phyloP scores from a whole-genome alignment of 768 basidiomycete genomes.

The Nevesoporus exiguus region DNA sequence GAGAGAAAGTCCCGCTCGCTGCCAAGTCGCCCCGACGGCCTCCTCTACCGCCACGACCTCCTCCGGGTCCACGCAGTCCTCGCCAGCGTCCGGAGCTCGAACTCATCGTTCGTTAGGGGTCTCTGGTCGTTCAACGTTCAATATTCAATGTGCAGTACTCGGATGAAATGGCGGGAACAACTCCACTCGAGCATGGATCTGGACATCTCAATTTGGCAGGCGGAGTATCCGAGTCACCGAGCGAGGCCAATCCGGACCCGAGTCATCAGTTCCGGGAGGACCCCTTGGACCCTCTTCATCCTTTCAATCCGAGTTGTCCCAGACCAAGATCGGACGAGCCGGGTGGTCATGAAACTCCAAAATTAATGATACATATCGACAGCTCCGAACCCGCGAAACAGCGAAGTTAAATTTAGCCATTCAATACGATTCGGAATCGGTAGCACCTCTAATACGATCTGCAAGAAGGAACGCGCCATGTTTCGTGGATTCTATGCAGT shows the following conservation, averaged over 20 bases:
- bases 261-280: too few relatives aligned
- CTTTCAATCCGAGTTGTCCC: too few relatives aligned
- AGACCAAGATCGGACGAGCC: too few relatives aligned
- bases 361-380: background rate
- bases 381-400: background rate
- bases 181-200: too few relatives aligned
- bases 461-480: background rate
- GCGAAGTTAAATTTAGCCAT: conserved; percentile 1
- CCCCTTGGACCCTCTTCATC: too few relatives aligned
- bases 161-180: too few relatives aligned
- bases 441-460: conserved; percentile 7
- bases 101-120: background rate
- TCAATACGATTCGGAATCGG: background rate
- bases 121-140: conserved; percentile 4
- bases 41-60: conserved; percentile 6
- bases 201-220: too few relatives aligned
- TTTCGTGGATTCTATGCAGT: conserved; percentile 14
- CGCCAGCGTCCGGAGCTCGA: conserved; percentile 7
- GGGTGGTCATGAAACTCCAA: background rate
- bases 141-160: background rate
- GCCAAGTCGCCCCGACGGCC: conserved; percentile 8
- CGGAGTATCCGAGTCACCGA: too few relatives aligned
- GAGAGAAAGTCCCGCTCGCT: background rate
- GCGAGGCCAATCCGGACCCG: too few relatives aligned
- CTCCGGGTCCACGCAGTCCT: conserved; percentile 18